Conservation (phyloP, 2,329 filamentous ascomycete species). For the Endoconidiophora laricicola region DNA sequence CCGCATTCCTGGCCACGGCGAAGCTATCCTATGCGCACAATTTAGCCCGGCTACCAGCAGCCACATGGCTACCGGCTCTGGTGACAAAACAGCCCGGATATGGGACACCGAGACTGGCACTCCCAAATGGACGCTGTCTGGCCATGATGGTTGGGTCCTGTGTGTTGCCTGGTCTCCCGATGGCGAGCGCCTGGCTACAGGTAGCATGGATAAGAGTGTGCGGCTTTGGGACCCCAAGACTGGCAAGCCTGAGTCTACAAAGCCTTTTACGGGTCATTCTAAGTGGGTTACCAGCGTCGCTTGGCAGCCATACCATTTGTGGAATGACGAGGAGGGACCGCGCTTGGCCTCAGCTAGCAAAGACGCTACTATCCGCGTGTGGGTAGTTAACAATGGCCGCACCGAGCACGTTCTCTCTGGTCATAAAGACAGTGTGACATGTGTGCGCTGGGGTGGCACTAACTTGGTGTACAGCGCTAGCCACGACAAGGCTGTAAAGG, state of each 20-base stretch:
- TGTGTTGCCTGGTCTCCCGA: conserved; percentile 79
- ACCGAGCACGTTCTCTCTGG: conserved; percentile 74
- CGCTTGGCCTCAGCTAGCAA: conserved; percentile 77
- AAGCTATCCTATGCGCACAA: conserved; percentile 71
- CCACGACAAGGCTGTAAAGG: conserved; percentile 81
- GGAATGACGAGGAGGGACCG: conserved; percentile 49
- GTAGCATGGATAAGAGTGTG: conserved; percentile 86
- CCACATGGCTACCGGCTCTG: conserved; percentile 71
- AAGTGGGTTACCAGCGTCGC: conserved; percentile 79
- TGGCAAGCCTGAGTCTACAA: conserved; percentile 53
- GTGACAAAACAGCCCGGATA: conserved; percentile 78
- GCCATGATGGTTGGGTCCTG: conserved; percentile 80
- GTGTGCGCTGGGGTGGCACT: conserved; percentile 87
- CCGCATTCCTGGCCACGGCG: conserved; percentile 76
- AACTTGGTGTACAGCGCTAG: conserved; percentile 70
- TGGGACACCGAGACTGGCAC: conserved; percentile 94
- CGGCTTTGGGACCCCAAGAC: conserved; percentile 75
- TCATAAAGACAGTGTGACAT: conserved; percentile 77
- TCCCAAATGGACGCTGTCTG: conserved; percentile 67
- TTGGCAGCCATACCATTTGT: conserved; percentile 88
- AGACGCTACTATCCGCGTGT: conserved; percentile 74
- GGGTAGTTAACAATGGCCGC: conserved; percentile 62
- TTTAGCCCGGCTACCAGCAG: conserved; percentile 69
- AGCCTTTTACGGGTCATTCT: conserved; percentile 61
- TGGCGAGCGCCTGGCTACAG: conserved; percentile 64